phyloP scores from a whole-genome alignment of 257 asterid species.

The Jaltomata sinuosa region DNA sequence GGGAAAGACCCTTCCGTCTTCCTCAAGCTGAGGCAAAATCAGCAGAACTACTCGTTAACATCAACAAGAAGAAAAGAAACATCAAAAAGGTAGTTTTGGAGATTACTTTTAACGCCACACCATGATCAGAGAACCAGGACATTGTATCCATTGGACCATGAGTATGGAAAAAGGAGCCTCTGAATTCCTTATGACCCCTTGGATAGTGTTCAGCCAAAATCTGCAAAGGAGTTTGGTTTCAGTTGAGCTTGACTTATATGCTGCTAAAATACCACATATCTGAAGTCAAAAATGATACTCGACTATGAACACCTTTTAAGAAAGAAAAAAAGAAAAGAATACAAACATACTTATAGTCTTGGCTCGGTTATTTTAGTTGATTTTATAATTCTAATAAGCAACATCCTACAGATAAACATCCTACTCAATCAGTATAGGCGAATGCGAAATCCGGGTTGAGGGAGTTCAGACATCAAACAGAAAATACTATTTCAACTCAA shows the following conservation, averaged over 20 bases:
- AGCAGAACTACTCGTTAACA: conserved; percentile 5
- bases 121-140: conserved; percentile 81
- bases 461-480: not conserved
- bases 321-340: not conserved
- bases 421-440: not conserved
- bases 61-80: not conserved
- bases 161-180: conserved; percentile 77
- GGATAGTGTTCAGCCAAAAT: conserved; percentile 80
- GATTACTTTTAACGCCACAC: conserved; percentile 71
- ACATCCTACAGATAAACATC: not conserved
- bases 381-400: not conserved
- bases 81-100: conserved; percentile 1
- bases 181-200: conserved; percentile 83
- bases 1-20: conserved; percentile 93
- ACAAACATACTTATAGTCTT: not conserved
- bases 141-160: conserved; percentile 89
- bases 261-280: not conserved
- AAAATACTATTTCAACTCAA: not conserved
- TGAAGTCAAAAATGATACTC: not conserved
- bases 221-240: conserved; percentile 20
- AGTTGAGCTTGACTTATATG: not conserved
- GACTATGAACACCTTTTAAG: not conserved
- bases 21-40: conserved; percentile 53
- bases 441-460: not conserved
- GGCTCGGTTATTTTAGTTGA: not conserved